phyloP scores from a whole-genome alignment of 225 moss, liverwort and hornwort genomes.

The Pseudoscleropodium purum region DNA sequence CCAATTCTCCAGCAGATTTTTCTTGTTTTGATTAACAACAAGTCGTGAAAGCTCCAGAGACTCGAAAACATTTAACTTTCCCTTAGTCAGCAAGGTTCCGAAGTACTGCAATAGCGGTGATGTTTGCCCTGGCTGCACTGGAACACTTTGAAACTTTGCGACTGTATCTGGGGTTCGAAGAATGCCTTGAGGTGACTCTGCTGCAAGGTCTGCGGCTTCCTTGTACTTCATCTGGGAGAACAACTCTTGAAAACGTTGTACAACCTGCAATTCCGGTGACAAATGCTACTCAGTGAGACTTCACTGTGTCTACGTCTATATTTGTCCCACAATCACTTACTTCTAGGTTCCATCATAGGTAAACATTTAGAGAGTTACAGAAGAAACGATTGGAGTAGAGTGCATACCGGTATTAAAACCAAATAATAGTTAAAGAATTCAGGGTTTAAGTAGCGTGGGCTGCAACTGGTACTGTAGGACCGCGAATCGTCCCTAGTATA shows the following conservation, averaged over 20 bases:
- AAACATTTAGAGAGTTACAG: background rate
- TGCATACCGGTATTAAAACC: background rate
- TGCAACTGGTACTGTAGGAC: background rate
- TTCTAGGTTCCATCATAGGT: background rate
- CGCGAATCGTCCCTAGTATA: background rate
- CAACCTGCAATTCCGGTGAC: constrained; percentile 44
- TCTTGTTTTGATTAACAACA: constrained; percentile 96
- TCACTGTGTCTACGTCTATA: background rate
- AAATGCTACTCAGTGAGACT: background rate
- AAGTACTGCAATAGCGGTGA: constrained; percentile 96
- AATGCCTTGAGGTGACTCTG: constrained; percentile 97
- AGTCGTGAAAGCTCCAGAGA: constrained; percentile 84
- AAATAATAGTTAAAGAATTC: background rate
- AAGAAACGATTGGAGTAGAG: background rate
- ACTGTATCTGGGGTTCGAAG: constrained; percentile 94
- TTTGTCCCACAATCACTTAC: background rate
- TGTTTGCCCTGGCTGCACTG: constrained; percentile 88
- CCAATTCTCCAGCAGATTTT: constrained; percentile 91
- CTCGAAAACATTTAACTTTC: constrained; percentile 83
- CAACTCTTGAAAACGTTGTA: constrained; percentile 97
- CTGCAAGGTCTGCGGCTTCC: constrained; percentile 98
- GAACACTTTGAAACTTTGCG: constrained; percentile 97
- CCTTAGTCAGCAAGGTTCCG: constrained; percentile 86
- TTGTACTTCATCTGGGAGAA: constrained; percentile 99
- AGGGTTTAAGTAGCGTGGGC: background rate